Base-by-base conservation (phyloP, 345 rosid species). In the Microthlaspi erraticum region DNA sequence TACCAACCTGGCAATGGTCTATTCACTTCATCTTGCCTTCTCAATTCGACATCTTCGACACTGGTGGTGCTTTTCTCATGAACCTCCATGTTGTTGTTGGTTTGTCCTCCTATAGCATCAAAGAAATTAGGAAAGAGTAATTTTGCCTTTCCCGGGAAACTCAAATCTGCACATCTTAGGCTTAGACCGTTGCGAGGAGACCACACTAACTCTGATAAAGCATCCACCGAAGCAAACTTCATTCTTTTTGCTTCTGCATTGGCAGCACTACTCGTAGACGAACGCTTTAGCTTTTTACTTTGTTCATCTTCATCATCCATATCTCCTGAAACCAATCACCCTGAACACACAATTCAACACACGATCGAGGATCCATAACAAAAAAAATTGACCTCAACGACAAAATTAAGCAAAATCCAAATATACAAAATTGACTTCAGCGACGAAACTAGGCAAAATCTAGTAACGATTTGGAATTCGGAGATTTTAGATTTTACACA, bases 151-250 rank as follows among this genome's bases (percentile, higher is more conserved):
- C 51, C 42, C 7, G 65, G 39, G 83, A 85, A 77, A 80, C 87
- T 81, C 39, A 86, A 78, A 70, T 91, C 89, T 17, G 97, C 88
- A 78, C 87, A 84, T 80, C 80, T 88, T 67, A 93, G 77, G 80
- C 86, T 76, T 51, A 79, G 85, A 57, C 98, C 97, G 78, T 76
- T 86, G 55, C 76, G 84, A 12, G 98, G 91, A 77, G 94, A 93
- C 97, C 96, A 91, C 53, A 94, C 99, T 59, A 94, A 82, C 82
- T 94, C 97, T 52, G 89, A 81, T 58, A 91, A 68, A 60, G 85
- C 84, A 72, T 83, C 85, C 10, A 87, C 60, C 16, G 88, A 78
- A 68, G 69, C 88, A 64, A 78, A 78, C 74, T 82, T 80, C 82
- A 78, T 72, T 72, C 79, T 70, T 26, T 26, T 26, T 33, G 68